Conservation (phyloP, 1,139 yeast genomes). For the Pneumocystis wakefieldiae region DNA sequence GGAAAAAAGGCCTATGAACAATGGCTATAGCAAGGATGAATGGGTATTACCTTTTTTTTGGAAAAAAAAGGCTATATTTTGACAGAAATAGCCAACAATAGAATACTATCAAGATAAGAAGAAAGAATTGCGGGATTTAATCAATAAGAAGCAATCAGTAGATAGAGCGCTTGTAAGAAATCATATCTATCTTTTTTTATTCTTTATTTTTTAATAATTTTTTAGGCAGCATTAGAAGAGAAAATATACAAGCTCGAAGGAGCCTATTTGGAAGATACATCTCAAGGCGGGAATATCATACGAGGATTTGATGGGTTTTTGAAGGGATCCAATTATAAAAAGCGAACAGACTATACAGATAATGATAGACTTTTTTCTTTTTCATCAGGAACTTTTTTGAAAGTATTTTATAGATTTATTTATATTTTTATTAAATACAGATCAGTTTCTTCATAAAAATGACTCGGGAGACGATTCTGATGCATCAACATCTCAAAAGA, state of each 20-base stretch:
- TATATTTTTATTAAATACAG: not conserved
- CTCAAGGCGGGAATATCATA: constrained; percentile 58
- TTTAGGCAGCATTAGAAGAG: constrained; percentile 41
- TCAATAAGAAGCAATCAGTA: constrained; percentile 47
- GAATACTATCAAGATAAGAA: constrained; percentile 57
- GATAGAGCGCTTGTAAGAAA: constrained; percentile 41
- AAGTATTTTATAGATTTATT: not conserved
- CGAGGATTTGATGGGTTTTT: constrained; percentile 78
- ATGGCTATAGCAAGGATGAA: not conserved
- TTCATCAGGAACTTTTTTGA: constrained; percentile 55
- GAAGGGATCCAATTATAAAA: constrained; percentile 26
- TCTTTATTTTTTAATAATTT: constrained; percentile 12
- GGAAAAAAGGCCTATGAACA: not conserved
- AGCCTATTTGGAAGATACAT: constrained; percentile 55
- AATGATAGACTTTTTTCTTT: constrained; percentile 76
- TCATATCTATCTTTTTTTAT: not conserved
- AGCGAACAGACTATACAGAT: constrained; percentile 45
- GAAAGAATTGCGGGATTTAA: constrained; percentile 49
- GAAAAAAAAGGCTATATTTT: not conserved
- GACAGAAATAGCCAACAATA: constrained; percentile 14
- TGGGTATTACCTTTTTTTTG: not conserved
- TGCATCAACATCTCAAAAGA: not conserved
- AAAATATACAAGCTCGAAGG: constrained; percentile 71
- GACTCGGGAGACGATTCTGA: not conserved
- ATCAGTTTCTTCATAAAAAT: not conserved